Percentiles rank a stretch among this genome's conserved stretches.
Conservation (phyloP, 441 rosid genomes). For the Eruca vesicaria region DNA sequence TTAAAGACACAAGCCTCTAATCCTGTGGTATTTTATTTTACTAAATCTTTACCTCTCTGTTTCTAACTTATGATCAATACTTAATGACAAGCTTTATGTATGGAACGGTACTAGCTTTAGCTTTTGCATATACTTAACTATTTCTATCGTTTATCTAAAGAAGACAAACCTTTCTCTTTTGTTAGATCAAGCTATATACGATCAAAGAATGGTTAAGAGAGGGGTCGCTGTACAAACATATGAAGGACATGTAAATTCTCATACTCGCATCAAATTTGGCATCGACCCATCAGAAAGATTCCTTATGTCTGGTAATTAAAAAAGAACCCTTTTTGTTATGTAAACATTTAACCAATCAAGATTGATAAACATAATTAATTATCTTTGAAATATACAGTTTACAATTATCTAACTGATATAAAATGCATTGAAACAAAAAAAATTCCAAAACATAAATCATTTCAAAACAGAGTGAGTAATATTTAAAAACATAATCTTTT, state of each 20-base stretch:
- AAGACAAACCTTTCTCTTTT: neutral
- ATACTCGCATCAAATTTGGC: constrained; percentile 64
- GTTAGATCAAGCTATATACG: constrained; percentile 76
- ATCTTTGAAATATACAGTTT: too few relatives aligned
- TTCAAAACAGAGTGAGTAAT: too few relatives aligned
- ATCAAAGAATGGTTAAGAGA: constrained; percentile 65
- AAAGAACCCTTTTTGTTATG: constrained; percentile 1
- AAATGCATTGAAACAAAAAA: too few relatives aligned
- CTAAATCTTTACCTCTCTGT: too few relatives aligned
- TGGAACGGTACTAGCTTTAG: constrained; percentile 68
- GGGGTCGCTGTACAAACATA: constrained; percentile 76
- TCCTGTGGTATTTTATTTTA: neutral
- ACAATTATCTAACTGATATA: too few relatives aligned
- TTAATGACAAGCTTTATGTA: constrained; percentile 95
- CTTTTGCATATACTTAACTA: constrained; percentile 1
- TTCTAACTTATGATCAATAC: constrained; percentile 58
- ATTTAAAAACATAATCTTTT: neutral
- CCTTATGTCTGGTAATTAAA: constrained; percentile 70
- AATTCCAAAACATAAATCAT: too few relatives aligned
- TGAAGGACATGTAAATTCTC: constrained; percentile 82
- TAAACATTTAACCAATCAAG: too few relatives aligned
- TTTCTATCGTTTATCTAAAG: neutral
- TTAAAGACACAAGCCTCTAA: constrained; percentile 20
- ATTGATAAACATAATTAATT: too few relatives aligned
- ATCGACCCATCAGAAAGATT: constrained; percentile 78